phyloP scores from a whole-genome alignment of 163 green algal genomes.

The Scenedesmus sp. region DNA sequence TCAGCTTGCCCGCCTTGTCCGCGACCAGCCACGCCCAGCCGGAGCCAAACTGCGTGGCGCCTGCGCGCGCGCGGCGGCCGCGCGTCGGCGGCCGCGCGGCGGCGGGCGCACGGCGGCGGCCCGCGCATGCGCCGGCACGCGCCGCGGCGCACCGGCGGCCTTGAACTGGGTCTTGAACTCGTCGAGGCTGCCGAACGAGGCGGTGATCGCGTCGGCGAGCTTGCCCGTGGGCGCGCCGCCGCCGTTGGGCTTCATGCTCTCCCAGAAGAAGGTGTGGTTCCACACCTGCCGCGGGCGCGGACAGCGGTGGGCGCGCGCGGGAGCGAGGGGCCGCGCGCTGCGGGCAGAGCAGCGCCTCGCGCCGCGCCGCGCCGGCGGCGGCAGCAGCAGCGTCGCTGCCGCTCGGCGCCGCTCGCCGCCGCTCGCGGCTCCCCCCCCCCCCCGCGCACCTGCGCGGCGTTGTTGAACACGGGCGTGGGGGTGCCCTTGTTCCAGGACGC shows the following conservation, averaged over 20 bases:
- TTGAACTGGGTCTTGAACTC: slow-evolving; percentile 71
- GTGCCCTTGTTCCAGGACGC: slow-evolving; percentile 89
- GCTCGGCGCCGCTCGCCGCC: too few relatives aligned
- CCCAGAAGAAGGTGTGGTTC: slow-evolving; percentile 97
- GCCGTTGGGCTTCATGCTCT: slow-evolving; percentile 84
- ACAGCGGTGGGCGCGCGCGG: not conserved
- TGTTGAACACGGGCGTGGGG: slow-evolving; percentile 95
- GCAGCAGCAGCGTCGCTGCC: too few relatives aligned
- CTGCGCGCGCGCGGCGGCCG: too few relatives aligned
- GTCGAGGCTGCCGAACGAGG: slow-evolving; percentile 73
- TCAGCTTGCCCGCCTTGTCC: slow-evolving; percentile 69
- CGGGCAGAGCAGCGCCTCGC: too few relatives aligned
- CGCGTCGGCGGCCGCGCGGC: too few relatives aligned
- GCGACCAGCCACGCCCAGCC: slow-evolving; percentile 77
- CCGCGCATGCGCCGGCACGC: not conserved
- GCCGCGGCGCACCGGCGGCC: slow-evolving; percentile 19
- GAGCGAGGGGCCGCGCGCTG: too few relatives aligned
- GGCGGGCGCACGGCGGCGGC: too few relatives aligned
- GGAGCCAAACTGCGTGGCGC: slow-evolving; percentile 72
- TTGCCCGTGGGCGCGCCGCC: slow-evolving; percentile 63
- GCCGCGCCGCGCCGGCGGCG: too few relatives aligned
- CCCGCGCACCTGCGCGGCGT: slow-evolving; percentile 87
- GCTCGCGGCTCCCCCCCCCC: too few relatives aligned
- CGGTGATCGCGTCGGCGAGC: slow-evolving; percentile 68
- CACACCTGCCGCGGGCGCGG: slow-evolving; percentile 58